Evolutionary conservation across 2,329 filamentous ascomycete species (phyloP), one percentile per base, ranked within the genome.

Genomic region (Sclerotinia borealis): DNA sequence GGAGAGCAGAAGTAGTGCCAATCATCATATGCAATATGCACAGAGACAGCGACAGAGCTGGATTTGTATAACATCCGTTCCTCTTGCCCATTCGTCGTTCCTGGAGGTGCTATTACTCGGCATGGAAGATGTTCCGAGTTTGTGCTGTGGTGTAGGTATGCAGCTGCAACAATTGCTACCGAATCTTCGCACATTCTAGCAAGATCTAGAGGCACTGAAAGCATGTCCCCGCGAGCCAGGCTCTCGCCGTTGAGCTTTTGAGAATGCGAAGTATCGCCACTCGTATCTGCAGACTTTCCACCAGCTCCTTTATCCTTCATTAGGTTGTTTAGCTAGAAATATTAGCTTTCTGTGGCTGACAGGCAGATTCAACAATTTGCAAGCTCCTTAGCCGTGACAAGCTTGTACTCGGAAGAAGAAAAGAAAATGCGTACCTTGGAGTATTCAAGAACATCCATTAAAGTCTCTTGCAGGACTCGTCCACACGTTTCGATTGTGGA

Each of bases 1-100:
- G 82, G 79, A 48, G 85, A 79, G 5, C 80, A 79, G 3, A 77
- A 75, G 66, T 83, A 68, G 34, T 60, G 34, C 61, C 62, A 67
- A 39, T 68, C 48, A 7, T 55, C 43, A 29, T 50, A 63, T 15
- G 48, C 11, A 27, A 68, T 59, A 22, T 68, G 55, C 13, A 68
- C 5, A 43, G 59, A 62, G 5, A 62, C 59, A 29, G 59, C 48
- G 39, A 62, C 50, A 25, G 41, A 27, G 22, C 34, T 55, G 19
- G 15, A 17, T 47, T 45, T 56, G 13, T 15, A 27, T 22, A 34
- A 19, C 10, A 36, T 47, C 17, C 39, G 31, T 3, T 9, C 11
- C 5, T 9, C 59, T 27, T 54, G 29, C 29, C 27, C 27, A n/a
- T 54, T 41, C 17, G 17, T 41, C 15, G 37, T 25, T 19, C 48